These are phyloP conservation scores for Gossypium aridum DNA, from an alignment of 441 rosid genomes.

Conservation along the genomic window DNA sequence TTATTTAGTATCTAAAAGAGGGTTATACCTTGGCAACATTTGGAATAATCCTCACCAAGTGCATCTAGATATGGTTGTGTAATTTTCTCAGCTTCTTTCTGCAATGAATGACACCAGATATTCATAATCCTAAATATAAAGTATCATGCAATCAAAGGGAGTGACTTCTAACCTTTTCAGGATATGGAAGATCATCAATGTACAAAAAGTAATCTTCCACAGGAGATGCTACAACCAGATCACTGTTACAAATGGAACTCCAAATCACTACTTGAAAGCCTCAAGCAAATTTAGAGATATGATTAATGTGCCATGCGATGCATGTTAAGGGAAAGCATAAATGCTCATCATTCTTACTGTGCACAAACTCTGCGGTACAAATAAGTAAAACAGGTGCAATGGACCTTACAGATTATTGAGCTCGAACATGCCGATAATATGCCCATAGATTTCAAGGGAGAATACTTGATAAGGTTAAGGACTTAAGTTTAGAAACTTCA, in stretches of 20 bases:
- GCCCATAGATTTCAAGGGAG: conserved; percentile 86
- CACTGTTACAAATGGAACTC: conserved; percentile 45
- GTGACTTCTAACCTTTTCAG: conserved; percentile 49
- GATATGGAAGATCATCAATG: conserved; percentile 58
- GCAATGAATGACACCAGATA: conserved; percentile 11
- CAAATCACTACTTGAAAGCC: conserved; percentile 11
- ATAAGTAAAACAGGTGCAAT: background rate
- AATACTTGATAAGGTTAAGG: conserved; percentile 74
- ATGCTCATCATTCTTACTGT: background rate
- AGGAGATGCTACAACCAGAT: conserved; percentile 91
- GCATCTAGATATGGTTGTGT: conserved; percentile 61
- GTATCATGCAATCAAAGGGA: background rate
- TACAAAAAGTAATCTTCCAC: conserved; percentile 86
- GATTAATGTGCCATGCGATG: background rate
- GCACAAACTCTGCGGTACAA: conserved; percentile 4
- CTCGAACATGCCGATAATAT: conserved; percentile 94
- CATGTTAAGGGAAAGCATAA: background rate
- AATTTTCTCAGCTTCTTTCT: conserved; percentile 57
- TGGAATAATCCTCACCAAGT: conserved; percentile 71
- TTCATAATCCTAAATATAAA: background rate
- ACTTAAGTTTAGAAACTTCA: conserved; percentile 14
- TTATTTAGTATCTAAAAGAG: background rate
- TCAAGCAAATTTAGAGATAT: conserved; percentile 7
- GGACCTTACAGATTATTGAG: conserved; percentile 82
- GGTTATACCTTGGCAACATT: conserved; percentile 67